A percentile compares a stretch with the other conserved stretches of the same genome.
phyloP scores from a whole-genome alignment of 2,329 filamentous ascomycete species.

The Talaromyces sp. region DNA sequence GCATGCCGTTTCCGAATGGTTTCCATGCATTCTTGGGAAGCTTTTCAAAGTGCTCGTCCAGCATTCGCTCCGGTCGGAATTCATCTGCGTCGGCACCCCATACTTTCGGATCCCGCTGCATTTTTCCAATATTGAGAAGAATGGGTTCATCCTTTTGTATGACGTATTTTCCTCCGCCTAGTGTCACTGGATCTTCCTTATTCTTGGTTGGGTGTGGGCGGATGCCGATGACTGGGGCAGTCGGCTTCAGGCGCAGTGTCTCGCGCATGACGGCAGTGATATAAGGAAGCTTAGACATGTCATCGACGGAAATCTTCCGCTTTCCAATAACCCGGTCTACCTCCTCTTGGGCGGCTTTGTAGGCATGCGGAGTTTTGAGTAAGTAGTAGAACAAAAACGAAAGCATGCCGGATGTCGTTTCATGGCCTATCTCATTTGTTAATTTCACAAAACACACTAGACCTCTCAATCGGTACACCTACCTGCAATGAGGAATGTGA shows the following conservation, averaged over 20 bases:
- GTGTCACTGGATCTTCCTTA: slow-evolving; percentile 45
- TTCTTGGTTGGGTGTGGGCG: slow-evolving; percentile 50
- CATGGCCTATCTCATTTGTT: slow-evolving; percentile 54
- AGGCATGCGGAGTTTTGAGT: slow-evolving; percentile 63
- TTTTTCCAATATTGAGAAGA: slow-evolving; percentile 53
- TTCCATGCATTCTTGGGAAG: slow-evolving; percentile 68
- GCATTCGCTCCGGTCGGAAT: slow-evolving; percentile 73
- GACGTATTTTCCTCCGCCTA: slow-evolving; percentile 65
- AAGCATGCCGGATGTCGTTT: slow-evolving; percentile 70
- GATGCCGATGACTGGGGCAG: slow-evolving; percentile 59
- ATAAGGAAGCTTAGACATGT: slow-evolving; percentile 67
- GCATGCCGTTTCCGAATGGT: slow-evolving; percentile 72
- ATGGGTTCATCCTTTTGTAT: slow-evolving; percentile 58
- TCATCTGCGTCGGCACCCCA: slow-evolving; percentile 67
- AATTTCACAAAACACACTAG: not conserved
- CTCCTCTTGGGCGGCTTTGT: slow-evolving; percentile 66
- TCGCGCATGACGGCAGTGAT: slow-evolving; percentile 67
- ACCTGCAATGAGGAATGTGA: slow-evolving; percentile 71
- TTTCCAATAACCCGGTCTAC: slow-evolving; percentile 67
- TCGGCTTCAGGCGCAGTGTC: slow-evolving; percentile 62
- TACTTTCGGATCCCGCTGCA: slow-evolving; percentile 65
- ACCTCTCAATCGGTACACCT: slow-evolving; percentile 9
- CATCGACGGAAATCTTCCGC: slow-evolving; percentile 60
- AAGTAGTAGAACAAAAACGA: slow-evolving; percentile 68
- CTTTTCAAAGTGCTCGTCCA: slow-evolving; percentile 68